Conservation (phyloP, 1,284 basidiomycete species). For the Cutaneotrichosporon curvatum region DNA sequence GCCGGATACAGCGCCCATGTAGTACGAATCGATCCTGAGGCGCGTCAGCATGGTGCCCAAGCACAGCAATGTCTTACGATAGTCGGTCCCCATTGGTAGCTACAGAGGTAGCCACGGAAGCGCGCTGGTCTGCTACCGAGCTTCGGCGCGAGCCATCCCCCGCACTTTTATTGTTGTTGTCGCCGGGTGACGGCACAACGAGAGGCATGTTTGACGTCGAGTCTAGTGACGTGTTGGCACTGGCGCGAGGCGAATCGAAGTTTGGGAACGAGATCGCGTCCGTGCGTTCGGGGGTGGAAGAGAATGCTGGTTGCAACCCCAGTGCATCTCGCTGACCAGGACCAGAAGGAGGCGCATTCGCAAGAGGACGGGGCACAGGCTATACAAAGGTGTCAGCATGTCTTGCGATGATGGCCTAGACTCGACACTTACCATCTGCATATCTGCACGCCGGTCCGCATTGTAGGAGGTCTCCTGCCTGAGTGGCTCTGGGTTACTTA, state of each 20-base stretch:
- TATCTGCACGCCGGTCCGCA: neutral
- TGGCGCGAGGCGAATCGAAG: too few species aligned
- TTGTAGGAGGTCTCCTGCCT: neutral
- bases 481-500: neutral
- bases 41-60: neutral
- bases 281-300: too few species aligned
- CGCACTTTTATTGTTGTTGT: too few species aligned
- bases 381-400: neutral
- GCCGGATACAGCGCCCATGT: constrained; percentile 12
- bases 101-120: constrained; percentile 15
- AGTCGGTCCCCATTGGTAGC: constrained; percentile 18
- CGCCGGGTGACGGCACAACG: too few species aligned
- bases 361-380: constrained; percentile 4
- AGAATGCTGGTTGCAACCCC: too few species aligned
- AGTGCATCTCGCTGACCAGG: neutral
- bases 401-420: neutral
- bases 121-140: constrained; percentile 6
- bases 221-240: too few species aligned
- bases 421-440: constrained; percentile 9
- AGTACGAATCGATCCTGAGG: constrained; percentile 29
- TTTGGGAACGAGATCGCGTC: constrained; percentile 12
- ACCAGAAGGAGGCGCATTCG: neutral
- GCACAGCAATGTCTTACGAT: constrained; percentile 17
- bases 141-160: too few species aligned
- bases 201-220: too few species aligned